Base-by-base conservation (phyloP, 2,329 filamentous ascomycete genomes). In the Emmonsiellopsis sp. region DNA sequence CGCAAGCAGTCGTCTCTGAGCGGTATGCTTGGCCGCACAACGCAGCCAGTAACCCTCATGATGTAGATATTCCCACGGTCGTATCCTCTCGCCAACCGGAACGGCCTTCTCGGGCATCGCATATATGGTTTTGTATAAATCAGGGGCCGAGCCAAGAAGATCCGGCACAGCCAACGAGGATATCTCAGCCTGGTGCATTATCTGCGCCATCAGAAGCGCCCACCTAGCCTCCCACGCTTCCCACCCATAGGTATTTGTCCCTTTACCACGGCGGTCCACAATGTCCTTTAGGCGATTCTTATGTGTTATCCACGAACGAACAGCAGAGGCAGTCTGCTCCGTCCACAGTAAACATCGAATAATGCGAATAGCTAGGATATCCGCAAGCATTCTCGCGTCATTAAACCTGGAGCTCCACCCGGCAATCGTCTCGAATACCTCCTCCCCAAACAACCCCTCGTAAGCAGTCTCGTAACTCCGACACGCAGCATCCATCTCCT, bases 331-430 rank as follows among this genome's bases (percentile, higher is more conserved):
- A n/a, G 86, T 84, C 59, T 90, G 84, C 14, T 83, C 84, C 56
- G 82, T 82, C 84, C 88, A 92, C 5, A 97, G 71, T 50, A 94
- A 76, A 65, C 91, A 93, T 39, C 92, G 84, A 14, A 97, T 76
- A 51, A 86, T 84, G 48, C 92, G 85, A 51, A 96, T 80, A 0
- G 88, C 84, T 58, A 94, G 81, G 9, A 86, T 72, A 67, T 98
- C 93, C 2, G 88, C 86, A 39, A 97, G 69, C 33, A 93, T 72
- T n/a, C 93, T 82, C n/a, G 88, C 89, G 68, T 97, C 89, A 64
- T 95, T 88, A 80, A 92, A 98, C 55, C 90, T 81, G 13, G 88
- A 84, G 60, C 84, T 91, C 91, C 91, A 96, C 63, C 84, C 91
- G 3, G 90, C 86, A 54, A 95, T 92, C 11, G 85, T 85, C 63